These are phyloP conservation scores for Gonium pectorale DNA, from an alignment of 139 green algal genomes.

Conservation along the genomic window DNA sequence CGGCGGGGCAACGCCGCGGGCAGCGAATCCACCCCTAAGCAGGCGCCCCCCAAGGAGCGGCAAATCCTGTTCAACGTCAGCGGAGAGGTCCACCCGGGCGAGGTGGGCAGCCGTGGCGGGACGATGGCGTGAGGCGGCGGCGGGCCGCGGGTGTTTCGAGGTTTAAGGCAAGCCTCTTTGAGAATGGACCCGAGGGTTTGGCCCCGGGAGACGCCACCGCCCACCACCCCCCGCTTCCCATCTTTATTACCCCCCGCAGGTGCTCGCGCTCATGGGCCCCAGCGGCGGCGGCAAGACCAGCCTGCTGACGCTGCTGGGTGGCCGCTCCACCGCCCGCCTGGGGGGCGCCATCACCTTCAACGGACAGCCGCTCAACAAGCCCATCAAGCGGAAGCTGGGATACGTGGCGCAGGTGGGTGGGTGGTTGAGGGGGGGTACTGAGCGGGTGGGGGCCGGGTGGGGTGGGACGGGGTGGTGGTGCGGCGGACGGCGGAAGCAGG, in stretches of 20 bases:
- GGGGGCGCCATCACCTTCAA: slow-evolving; percentile 81
- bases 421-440: too few relatives aligned
- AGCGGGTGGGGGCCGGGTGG: background rate
- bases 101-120: slow-evolving; percentile 21
- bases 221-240: background rate
- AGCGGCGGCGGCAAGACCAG: slow-evolving; percentile 85
- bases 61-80: slow-evolving; percentile 57
- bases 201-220: background rate
- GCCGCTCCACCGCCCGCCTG: slow-evolving; percentile 58
- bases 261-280: slow-evolving; percentile 70
- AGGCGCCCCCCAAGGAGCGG: slow-evolving; percentile 10
- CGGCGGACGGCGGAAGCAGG: too few relatives aligned
- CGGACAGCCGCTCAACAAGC: slow-evolving; percentile 73
- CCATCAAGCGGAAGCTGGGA: slow-evolving; percentile 72
- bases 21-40: background rate
- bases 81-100: slow-evolving; percentile 48
- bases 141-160: background rate
- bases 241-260: background rate
- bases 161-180: background rate
- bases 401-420: slow-evolving; percentile 74
- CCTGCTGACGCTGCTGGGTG: slow-evolving; percentile 79
- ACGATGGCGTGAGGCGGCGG: background rate
- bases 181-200: background rate
- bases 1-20: background rate
- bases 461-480: background rate